phyloP scores from a whole-genome alignment of 495 filamentous ascomycete species.

The Lepraria neglecta region DNA sequence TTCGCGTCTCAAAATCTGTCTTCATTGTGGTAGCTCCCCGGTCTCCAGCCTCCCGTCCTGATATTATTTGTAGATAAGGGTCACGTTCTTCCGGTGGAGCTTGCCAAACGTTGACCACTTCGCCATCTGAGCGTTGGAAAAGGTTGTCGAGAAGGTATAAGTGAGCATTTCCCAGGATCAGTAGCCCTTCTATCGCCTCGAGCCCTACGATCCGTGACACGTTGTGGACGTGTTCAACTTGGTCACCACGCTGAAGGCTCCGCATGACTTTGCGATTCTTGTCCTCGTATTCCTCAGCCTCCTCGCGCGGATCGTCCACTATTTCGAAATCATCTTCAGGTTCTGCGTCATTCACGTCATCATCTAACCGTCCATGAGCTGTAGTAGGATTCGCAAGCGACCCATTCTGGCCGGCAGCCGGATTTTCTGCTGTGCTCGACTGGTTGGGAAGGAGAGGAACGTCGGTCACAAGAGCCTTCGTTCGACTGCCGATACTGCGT shows the following conservation, averaged over 20 bases:
- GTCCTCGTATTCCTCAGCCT: conserved; percentile 83
- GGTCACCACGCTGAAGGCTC: conserved; percentile 81
- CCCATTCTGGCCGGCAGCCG: not conserved
- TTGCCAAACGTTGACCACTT: conserved; percentile 93
- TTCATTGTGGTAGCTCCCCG: conserved; percentile 43
- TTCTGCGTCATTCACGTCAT: conserved; percentile 24
- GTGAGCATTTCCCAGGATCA: conserved; percentile 87
- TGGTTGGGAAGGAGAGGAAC: conserved; percentile 18
- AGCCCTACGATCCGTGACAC: conserved; percentile 88
- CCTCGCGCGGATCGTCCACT: conserved; percentile 79
- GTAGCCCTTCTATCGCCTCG: conserved; percentile 82
- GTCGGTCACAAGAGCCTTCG: conserved; percentile 9
- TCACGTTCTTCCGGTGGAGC: conserved; percentile 89
- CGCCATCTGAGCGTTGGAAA: conserved; percentile 88
- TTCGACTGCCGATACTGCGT: conserved; percentile 14
- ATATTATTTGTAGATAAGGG: conserved; percentile 88
- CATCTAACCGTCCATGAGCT: not conserved
- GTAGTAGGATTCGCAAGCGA: not conserved
- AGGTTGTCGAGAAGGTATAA: conserved; percentile 93
- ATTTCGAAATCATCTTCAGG: conserved; percentile 90
- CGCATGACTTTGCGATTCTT: conserved; percentile 97
- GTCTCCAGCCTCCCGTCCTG: conserved; percentile 64
- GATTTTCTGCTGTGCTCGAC: not conserved
- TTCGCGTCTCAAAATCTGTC: conserved; percentile 70
- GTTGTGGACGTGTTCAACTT: conserved; percentile 92